Percentiles rank a stretch among this genome's conserved stretches.
These are phyloP conservation scores for Pseudogymnoascus sp. DNA, from an alignment of 2,329 filamentous ascomycete species.

Conservation along the genomic window DNA sequence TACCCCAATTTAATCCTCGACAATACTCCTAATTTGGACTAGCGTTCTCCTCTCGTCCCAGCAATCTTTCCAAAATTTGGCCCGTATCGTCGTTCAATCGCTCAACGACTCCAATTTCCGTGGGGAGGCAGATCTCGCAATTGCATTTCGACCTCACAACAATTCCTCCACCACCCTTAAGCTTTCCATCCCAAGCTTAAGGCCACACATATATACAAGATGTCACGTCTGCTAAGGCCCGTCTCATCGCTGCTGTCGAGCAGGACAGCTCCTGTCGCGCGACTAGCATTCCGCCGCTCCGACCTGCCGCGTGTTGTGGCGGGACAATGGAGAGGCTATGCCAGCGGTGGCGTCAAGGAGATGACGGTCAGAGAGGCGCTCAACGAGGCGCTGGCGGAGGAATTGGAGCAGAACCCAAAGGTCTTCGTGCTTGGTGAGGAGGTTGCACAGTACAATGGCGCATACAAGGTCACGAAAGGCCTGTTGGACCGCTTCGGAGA, in stretches of 20 bases:
- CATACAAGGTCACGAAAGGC: slow-evolving; percentile 99
- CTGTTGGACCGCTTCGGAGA: slow-evolving; percentile 95
- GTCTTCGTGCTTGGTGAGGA: slow-evolving; percentile 96
- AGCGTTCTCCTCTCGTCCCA: slow-evolving; percentile 5
- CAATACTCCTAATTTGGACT: slow-evolving; percentile 4
- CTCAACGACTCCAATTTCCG: slow-evolving; percentile 9
- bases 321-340: slow-evolving; percentile 29
- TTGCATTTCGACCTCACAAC: slow-evolving; percentile 9
- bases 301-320: slow-evolving; percentile 26
- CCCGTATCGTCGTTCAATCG: slow-evolving; percentile 7
- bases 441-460: slow-evolving; percentile 99
- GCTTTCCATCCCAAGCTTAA: not conserved
- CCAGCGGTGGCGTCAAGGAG: slow-evolving; percentile 62
- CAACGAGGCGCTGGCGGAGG: slow-evolving; percentile 96
- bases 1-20: slow-evolving; percentile 6
- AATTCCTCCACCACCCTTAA: slow-evolving; percentile 5
- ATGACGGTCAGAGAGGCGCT: slow-evolving; percentile 95
- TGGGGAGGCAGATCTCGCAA: slow-evolving; percentile 9
- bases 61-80: slow-evolving; percentile 9
- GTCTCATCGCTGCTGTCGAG: slow-evolving; percentile 55
- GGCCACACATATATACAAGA: slow-evolving; percentile 17
- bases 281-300: slow-evolving; percentile 46
- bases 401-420: slow-evolving; percentile 89
- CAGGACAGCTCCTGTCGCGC: slow-evolving; percentile 42
- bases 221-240: slow-evolving; percentile 55